phyloP scores from a whole-genome alignment of 163 green algal genomes.

The Chloromonas sp. region DNA sequence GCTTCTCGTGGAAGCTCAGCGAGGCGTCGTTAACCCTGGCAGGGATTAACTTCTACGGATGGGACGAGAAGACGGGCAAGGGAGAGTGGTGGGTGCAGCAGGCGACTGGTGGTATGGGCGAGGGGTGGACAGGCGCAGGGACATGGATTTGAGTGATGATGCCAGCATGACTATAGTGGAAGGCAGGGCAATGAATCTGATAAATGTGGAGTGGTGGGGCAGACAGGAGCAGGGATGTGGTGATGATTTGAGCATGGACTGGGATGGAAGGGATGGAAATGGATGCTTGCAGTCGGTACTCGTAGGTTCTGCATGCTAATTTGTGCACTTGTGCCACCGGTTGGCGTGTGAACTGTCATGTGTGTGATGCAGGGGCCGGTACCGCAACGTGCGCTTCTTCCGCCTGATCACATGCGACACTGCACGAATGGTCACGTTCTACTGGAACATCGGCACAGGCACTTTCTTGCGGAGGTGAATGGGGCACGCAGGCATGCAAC shows the following conservation, averaged over 20 bases:
- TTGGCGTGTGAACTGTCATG: background rate
- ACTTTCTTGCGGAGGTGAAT: constrained; percentile 52
- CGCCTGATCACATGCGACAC: constrained; percentile 12
- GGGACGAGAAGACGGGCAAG: constrained; percentile 12
- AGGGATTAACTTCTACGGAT: constrained; percentile 68
- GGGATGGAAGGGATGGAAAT: too few relatives aligned
- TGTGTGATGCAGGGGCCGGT: constrained; percentile 13
- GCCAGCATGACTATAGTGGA: background rate
- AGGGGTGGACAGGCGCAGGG: background rate
- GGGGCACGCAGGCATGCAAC: too few relatives aligned
- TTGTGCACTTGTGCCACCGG: too few relatives aligned
- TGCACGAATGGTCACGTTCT: constrained; percentile 28
- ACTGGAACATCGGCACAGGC: constrained; percentile 72
- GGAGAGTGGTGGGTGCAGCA: constrained; percentile 11
- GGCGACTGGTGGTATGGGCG: background rate
- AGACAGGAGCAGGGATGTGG: background rate
- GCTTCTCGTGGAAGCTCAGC: constrained; percentile 78
- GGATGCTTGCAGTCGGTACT: too few relatives aligned
- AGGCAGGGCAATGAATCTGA: too few relatives aligned
- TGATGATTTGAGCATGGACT: too few relatives aligned
- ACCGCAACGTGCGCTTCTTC: constrained; percentile 14
- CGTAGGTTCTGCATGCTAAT: too few relatives aligned
- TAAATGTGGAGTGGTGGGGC: background rate
- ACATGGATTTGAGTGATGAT: background rate
- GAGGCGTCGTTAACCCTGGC: constrained; percentile 62